Evolutionary conservation across 2,329 filamentous ascomycete species (phyloP).

Genomic region (Epichloe scottii): DNA sequence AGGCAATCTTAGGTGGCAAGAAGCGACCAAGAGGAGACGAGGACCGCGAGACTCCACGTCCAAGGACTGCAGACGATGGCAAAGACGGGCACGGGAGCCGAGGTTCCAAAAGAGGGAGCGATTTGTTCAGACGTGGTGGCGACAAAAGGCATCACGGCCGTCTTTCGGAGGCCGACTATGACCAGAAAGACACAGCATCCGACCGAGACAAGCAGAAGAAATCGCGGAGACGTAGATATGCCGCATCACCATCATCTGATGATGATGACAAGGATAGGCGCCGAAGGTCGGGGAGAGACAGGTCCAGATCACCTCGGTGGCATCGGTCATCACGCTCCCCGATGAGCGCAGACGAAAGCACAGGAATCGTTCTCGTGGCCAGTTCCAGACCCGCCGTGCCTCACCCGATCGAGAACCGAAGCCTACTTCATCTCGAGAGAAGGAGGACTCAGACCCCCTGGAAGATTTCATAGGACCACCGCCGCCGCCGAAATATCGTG

Average conservation of each 20-base stretch:
- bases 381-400: neutral
- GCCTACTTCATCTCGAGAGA: neutral
- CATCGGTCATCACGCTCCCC: conserved; percentile 20
- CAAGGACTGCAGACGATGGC: conserved; percentile 12
- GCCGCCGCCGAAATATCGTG: conserved; percentile 43
- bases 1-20: conserved; percentile 40
- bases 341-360: conserved; percentile 17
- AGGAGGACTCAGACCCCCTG: conserved; percentile 51
- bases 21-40: conserved; percentile 16
- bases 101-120: neutral
- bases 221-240: neutral
- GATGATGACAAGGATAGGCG: conserved; percentile 1
- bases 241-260: neutral
- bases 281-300: conserved; percentile 9
- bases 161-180: conserved; percentile 12
- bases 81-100: neutral
- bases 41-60: neutral
- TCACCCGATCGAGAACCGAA: neutral
- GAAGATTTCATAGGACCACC: conserved; percentile 68
- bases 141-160: conserved; percentile 13
- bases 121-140: neutral
- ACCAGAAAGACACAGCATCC: conserved; percentile 3
- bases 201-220: conserved; percentile 4
- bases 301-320: conserved; percentile 15
- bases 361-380: conserved; percentile 18